Evolutionary conservation across 129 eudicot species (phyloP).

Genomic region (Saposhnikovia divaricata): DNA sequence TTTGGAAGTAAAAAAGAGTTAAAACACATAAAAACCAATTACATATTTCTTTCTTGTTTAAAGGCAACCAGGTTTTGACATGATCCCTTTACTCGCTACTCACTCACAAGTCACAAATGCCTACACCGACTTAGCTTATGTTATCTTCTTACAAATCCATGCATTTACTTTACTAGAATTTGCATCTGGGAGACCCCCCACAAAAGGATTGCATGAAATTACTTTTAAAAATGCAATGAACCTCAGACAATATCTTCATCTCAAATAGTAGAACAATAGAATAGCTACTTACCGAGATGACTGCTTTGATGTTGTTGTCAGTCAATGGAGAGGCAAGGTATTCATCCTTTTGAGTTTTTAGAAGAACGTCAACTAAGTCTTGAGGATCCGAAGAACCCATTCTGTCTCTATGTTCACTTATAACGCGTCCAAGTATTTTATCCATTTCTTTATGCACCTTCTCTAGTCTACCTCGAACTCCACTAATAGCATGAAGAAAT

Average conservation of each 20-base stretch:
- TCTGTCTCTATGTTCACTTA: slow-evolving; percentile 28
- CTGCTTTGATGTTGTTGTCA: slow-evolving; percentile 38
- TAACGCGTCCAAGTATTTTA: slow-evolving; percentile 24
- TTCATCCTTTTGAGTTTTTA: slow-evolving; percentile 33
- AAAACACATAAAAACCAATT: not conserved
- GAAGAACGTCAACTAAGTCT: slow-evolving; percentile 42
- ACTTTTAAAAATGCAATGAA: not conserved
- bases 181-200: not conserved
- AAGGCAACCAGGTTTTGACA: not conserved
- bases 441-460: slow-evolving; percentile 24
- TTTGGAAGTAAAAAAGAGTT: not conserved
- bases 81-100: not conserved
- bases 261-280: not conserved
- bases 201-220: not conserved
- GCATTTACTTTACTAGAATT: not conserved
- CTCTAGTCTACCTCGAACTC: slow-evolving; percentile 12
- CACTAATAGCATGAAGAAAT: slow-evolving; percentile 25
- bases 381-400: slow-evolving; percentile 13
- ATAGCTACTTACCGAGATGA: slow-evolving; percentile 33
- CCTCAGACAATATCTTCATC: not conserved
- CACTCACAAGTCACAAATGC: not conserved
- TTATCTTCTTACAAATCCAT: not conserved
- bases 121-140: not conserved
- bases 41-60: not conserved
- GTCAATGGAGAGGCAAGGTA: slow-evolving; percentile 22